Percentiles rank a stretch among this genome's conserved stretches.
These are phyloP conservation scores for Pseudogymnoascus sp. DNA, from an alignment of 2,329 filamentous ascomycete genomes.

Conservation along the genomic window DNA sequence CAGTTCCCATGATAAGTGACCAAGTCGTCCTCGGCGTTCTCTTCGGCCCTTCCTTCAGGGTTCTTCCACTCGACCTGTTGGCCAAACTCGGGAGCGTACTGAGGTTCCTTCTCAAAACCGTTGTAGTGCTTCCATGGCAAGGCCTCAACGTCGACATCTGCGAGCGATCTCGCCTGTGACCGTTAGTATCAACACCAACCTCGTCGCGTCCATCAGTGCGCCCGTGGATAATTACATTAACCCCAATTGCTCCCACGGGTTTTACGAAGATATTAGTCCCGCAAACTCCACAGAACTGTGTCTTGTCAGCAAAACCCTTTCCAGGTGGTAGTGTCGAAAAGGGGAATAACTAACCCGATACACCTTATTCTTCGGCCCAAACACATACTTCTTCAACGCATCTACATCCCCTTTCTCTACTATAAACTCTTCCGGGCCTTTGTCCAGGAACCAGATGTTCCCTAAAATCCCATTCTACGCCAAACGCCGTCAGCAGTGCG, in stretches of 20 bases:
- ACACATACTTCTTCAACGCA: background rate
- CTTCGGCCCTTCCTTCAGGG: background rate
- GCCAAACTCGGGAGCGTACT: background rate
- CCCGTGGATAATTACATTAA: background rate
- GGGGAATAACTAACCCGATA: background rate
- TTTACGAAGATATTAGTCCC: background rate
- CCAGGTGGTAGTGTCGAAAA: background rate
- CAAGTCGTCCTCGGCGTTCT: background rate
- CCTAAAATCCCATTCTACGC: background rate
- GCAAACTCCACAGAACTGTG: background rate
- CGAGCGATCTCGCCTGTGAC: constrained; percentile 10
- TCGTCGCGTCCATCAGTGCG: background rate
- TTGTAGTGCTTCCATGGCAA: background rate
- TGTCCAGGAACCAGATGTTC: background rate
- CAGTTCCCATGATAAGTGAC: constrained; percentile 21
- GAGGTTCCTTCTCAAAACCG: background rate
- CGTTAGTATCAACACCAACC: background rate
- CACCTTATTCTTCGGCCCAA: background rate
- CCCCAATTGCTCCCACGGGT: background rate
- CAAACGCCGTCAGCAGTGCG: background rate
- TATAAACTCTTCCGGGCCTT: background rate
- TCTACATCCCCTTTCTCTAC: background rate
- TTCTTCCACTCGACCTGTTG: background rate
- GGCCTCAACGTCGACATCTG: constrained; percentile 3
- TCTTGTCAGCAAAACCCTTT: background rate